These are phyloP conservation scores for Colletotrichum karsti DNA, from an alignment of 2,329 filamentous ascomycete species.

Conservation along the genomic window DNA sequence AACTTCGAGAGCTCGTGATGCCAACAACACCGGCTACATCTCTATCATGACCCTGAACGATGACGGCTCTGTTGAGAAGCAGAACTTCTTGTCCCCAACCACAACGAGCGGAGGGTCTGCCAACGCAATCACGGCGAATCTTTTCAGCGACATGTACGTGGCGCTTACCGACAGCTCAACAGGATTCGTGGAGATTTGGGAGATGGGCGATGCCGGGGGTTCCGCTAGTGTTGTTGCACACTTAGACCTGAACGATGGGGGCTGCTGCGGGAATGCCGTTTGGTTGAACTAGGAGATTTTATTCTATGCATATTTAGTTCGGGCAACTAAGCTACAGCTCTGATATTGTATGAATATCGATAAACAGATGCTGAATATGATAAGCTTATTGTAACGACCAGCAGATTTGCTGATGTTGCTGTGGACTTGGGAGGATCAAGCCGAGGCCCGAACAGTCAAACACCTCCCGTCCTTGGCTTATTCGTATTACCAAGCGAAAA, in stretches of 20 bases:
- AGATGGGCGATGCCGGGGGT: constrained; percentile 31
- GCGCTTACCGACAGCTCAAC: constrained; percentile 42
- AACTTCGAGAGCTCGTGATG: background rate
- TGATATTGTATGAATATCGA: too few species aligned
- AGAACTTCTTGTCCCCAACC: constrained; percentile 39
- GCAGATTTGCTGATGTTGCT: too few species aligned
- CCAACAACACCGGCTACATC: constrained; percentile 37
- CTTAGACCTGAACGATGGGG: background rate
- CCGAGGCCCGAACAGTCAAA: too few species aligned
- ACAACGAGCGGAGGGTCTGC: constrained; percentile 42
- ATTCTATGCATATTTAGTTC: too few species aligned
- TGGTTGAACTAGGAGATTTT: background rate
- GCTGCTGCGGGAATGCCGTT: background rate
- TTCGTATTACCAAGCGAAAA: too few species aligned
- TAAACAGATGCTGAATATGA: too few species aligned
- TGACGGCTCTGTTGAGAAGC: constrained; percentile 33
- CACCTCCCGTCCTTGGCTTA: too few species aligned
- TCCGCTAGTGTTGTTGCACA: constrained; percentile 7
- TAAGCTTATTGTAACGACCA: too few species aligned
- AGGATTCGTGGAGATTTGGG: constrained; percentile 44
- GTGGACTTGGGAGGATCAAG: too few species aligned
- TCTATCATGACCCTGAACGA: constrained; percentile 37
- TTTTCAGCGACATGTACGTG: constrained; percentile 39
- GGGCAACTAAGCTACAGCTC: too few species aligned
- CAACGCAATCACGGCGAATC: constrained; percentile 40